Conservation (phyloP, 371 early-diverging fungal genomes). For the Mucor velutinosus region DNA sequence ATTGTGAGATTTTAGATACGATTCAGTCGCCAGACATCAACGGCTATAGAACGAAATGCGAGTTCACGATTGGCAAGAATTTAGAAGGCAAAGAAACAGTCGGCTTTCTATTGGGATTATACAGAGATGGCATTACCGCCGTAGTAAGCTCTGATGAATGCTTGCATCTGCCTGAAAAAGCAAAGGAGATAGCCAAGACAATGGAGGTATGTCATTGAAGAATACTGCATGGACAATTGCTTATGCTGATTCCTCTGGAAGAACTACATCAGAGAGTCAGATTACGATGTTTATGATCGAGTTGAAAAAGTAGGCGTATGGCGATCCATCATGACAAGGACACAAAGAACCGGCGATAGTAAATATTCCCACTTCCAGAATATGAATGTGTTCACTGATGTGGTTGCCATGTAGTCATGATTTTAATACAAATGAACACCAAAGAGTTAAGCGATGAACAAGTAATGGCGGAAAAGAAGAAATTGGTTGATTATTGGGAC, state of each 20-base stretch:
- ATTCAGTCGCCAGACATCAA: conserved; percentile 66
- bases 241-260: conserved; percentile 1
- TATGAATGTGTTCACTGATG: conserved; percentile 10
- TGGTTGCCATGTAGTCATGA: conserved; percentile 45
- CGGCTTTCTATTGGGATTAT: conserved; percentile 76
- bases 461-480: conserved; percentile 41
- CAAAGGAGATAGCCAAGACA: conserved; percentile 54
- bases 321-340: conserved; percentile 67
- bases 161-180: conserved; percentile 55
- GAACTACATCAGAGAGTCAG: conserved; percentile 50
- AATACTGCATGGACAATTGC: background rate
- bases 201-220: conserved; percentile 39
- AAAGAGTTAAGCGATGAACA: conserved; percentile 42
- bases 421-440: conserved; percentile 66
- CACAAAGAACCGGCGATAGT: conserved; percentile 52
- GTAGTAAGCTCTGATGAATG: conserved; percentile 58
- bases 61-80: conserved; percentile 76
- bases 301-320: conserved; percentile 66
- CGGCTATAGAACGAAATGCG: conserved; percentile 83
- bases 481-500: conserved; percentile 37
- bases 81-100: conserved; percentile 58
- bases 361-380: background rate
- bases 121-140: conserved; percentile 59
- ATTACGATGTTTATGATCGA: conserved; percentile 63
- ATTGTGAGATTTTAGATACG: conserved; percentile 49